Conservation (phyloP, 2,329 filamentous ascomycete species). For the Tolypocladium ovalisporum region DNA sequence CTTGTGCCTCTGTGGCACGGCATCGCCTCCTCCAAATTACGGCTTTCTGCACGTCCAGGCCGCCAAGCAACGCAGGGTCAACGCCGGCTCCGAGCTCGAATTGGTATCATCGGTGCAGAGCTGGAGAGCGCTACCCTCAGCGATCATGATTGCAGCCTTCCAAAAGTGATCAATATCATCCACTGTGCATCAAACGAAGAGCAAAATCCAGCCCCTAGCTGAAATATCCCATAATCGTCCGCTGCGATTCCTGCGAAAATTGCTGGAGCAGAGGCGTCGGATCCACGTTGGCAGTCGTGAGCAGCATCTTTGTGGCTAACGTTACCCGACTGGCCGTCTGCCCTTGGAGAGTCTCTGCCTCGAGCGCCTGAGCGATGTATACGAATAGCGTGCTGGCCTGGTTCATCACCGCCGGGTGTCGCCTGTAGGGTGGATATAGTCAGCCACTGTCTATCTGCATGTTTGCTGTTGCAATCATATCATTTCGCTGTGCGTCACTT, state of each 20-base stretch:
- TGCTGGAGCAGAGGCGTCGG: constrained; percentile 64
- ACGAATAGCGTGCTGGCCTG: constrained; percentile 76
- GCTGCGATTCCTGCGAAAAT: constrained; percentile 71
- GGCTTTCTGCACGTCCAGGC: neutral
- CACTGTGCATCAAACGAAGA: neutral
- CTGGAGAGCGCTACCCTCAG: neutral
- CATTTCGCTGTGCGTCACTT: constrained; percentile 32
- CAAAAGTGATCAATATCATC: neutral
- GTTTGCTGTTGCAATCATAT: neutral
- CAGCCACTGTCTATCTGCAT: constrained; percentile 8
- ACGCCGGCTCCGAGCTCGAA: neutral
- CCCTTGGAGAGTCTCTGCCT: constrained; percentile 81
- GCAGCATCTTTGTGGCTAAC: constrained; percentile 64
- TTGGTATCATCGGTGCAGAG: neutral
- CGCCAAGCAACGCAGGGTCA: neutral
- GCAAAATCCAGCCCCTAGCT: constrained; percentile 29
- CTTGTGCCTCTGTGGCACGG: neutral
- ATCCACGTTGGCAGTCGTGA: constrained; percentile 64
- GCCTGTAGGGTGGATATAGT: constrained; percentile 40
- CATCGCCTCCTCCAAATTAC: neutral
- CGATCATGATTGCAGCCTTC: neutral
- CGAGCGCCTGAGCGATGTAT: constrained; percentile 77
- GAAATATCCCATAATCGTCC: constrained; percentile 70
- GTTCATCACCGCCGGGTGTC: constrained; percentile 69
- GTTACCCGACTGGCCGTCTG: constrained; percentile 71